Evolutionary conservation across 805 yeast species (phyloP), one percentile per base, ranked within the genome.

Genomic region (Kodamaea fukazawae): DNA sequence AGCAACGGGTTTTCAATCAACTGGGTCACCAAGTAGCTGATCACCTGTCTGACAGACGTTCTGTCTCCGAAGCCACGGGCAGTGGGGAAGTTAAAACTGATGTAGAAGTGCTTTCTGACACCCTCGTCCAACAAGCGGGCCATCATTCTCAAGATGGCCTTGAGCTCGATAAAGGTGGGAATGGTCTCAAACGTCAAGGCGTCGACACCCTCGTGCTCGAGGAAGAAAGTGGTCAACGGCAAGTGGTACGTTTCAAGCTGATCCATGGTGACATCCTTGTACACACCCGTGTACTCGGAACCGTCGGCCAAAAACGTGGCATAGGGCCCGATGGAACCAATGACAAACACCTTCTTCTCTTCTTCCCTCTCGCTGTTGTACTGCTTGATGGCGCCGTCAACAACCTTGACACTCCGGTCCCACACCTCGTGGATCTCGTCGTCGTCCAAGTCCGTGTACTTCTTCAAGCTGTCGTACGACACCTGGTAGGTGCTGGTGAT

Each of bases 241-340:
- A 47, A 36, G 54, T 84, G 87, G 61, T 81, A 83, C 13, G 61
- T 58, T 6, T 51, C 55, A 39, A 85, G 50, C 32, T 65, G 65
- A 11, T 60, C 62, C 7, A 57, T 54, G 2, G 61, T 53, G 6
- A 58, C 63, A 8, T 68, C 71, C 10, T 43, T 48, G 55, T 84
- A 85, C 36, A 79, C 70, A 1, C 95, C 95, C 3, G 81, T 77
- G 50, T 81, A 86, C 51, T 86, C 96, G 0, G 83, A 70, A 0
- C 89, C 88, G 46, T 78, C 70, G 20, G 83, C 78, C 27, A 83
- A 53, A 47, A 62, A 78, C 0, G 90, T 85, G 1, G 90, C 95
- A 55, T 77, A 86, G 0, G 95, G 87, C 0, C 95, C 96, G 27
- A 85, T 60, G 6, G 86, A 76, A 0, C 86, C 95, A 1, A 76